Percentiles rank a stretch among this genome's conserved stretches.
phyloP scores from a whole-genome alignment of 495 filamentous ascomycete species.

The Penicillium waksmanii region DNA sequence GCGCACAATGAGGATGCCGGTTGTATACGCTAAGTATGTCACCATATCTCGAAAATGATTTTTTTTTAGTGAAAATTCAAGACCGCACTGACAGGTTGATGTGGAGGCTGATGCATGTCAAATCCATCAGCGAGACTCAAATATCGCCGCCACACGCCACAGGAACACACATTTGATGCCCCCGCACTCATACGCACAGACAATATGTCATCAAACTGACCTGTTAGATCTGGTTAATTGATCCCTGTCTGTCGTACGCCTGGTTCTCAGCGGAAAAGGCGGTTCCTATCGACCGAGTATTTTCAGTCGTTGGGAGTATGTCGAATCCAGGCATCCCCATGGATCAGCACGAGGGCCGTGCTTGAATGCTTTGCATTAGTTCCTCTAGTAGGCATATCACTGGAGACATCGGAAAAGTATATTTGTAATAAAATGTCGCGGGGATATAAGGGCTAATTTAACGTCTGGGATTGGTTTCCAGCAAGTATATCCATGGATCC shows the following conservation, averaged over 20 bases:
- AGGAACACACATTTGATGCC: slow-evolving; percentile 7
- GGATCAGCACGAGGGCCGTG: slow-evolving; percentile 15
- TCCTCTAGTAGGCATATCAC: neutral
- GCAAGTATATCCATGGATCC: no score
- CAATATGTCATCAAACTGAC: neutral
- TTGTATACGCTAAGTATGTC: neutral
- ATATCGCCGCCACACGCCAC: slow-evolving; percentile 10
- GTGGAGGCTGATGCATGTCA: slow-evolving; percentile 17
- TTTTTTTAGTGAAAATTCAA: neutral
- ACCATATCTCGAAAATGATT: neutral
- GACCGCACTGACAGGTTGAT: neutral
- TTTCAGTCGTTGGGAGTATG: neutral
- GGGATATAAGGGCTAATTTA: neutral
- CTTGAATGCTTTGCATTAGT: slow-evolving; percentile 18
- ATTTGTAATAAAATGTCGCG: slow-evolving; percentile 8
- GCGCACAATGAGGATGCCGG: neutral
- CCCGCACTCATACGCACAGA: neutral
- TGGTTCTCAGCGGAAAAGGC: neutral
- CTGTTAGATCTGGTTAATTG: neutral
- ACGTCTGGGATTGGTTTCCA: neutral
- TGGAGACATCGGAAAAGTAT: slow-evolving; percentile 5
- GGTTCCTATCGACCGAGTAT: neutral
- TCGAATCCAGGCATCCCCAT: neutral
- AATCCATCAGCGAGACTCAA: slow-evolving; percentile 7
- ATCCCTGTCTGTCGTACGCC: neutral